Evolutionary conservation across 1,284 basidiomycete genomes (phyloP), one percentile per base, ranked within the genome.

Genomic region (Trametes pubescens): DNA sequence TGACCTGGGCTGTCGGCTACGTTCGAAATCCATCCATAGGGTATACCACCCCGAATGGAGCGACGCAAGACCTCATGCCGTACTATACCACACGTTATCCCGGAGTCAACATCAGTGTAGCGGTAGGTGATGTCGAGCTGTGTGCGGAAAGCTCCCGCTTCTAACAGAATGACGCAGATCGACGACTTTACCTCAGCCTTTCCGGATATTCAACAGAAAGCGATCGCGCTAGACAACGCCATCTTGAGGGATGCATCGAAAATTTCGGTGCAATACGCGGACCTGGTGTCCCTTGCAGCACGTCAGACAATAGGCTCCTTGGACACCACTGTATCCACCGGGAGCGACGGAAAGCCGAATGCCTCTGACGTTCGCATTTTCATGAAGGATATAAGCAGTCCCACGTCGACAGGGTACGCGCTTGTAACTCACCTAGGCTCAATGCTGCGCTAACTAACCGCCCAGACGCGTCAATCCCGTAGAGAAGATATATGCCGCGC

Each of bases 401-500:
- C 14, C 6, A 11, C 40, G 26, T 29, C 32, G 32, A 57, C 55
- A 22, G 43, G 22, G 55, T 51, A 4, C 22, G 34, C 34, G 24
- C 37, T 38, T 52, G 5, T 11, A 10, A 40, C 47, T 16, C 37
- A 37, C 57, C 29, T 2, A 2, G 22, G 16, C 16, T 32, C n/a
- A 13, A 7, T 13, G 16, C 14, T 14, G 9, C 21, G 51, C 40
- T 51, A 37, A 37, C 24, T 7, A 10, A 1, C 21, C 47, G 44
- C 9, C 1, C 40, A 73, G 72, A 21, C 69, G 73, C 13, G 67
- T 72, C 8, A 85, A 82, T 63, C 80, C 84, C 1, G 82, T 84
- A 3, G 84, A 86, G 61, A 76, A 77, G 2, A 72, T 87, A 8
- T 86, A 80, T 62, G 77, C 82, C 0, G 75, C 83, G 0, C 79